Base-by-base conservation (phyloP, 2,329 filamentous ascomycete genomes). In the Trichoderma harzianum region DNA sequence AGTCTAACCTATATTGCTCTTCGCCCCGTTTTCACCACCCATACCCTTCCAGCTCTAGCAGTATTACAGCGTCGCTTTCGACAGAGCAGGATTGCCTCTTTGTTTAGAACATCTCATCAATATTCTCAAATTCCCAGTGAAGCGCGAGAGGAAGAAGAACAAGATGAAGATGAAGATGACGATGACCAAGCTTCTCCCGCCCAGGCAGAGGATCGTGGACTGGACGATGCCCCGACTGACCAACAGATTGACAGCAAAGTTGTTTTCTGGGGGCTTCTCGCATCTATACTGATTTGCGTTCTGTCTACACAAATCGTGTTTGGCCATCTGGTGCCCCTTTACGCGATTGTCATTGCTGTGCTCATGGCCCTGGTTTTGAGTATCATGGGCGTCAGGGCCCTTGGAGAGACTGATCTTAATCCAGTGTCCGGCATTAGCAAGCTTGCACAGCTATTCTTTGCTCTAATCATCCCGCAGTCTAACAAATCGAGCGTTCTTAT, bases 391-490 rank as follows among this genome's bases (percentile, higher is more conserved):
- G 90, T 92, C 12, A 83, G 90, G 36, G 90, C 90, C 1, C 81
- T 92, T 0, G 90, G 90, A 11, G 89, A 98, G 84, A 98, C 96
- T 6, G 96, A 99, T 77, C 86, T 99, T 11, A 98, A 98, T 78
- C 96, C 96, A 0, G 96, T 98, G 3, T 97, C 93, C 1, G 96
- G 96, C 39, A 99, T 98, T 81, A 95, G 92, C 79, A 99, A 99
- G 83, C 87, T 99, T 3, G 97, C 96, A 0, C 96, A 99, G 81
- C 89, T 99, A 3, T 92, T 98, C 78, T 98, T 99, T 80, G 96
- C 96, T 3, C 84, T 97, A 64, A 93, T 97, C 51, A 94, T 97
- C 2, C 95, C 96, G 0, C 86, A 92, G 69, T 89, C 90, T 0
- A 90, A 93, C 77, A 92, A 92, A 76, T 94, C 94, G 53, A 93